Percentiles rank a stretch among this genome's conserved stretches.
phyloP scores from a whole-genome alignment of 2,329 filamentous ascomycete genomes.

The Davidsoniella eucalypti region DNA sequence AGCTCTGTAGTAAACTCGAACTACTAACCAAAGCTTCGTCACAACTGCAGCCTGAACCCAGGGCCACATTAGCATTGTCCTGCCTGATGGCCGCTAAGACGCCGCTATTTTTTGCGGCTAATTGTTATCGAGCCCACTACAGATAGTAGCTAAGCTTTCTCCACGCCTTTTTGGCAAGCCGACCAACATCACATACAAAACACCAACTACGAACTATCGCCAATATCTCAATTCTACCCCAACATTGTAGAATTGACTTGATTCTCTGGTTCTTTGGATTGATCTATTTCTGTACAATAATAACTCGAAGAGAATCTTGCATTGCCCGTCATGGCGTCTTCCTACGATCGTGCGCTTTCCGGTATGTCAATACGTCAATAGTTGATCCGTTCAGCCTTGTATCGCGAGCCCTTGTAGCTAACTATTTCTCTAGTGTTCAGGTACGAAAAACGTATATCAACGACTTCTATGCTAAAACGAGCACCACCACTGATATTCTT shows the following conservation, averaged over 20 bases:
- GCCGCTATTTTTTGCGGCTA: too few species aligned
- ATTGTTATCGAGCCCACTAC: too few species aligned
- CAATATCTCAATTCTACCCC: background rate
- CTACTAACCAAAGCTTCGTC: conserved; percentile 16
- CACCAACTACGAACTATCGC: too few species aligned
- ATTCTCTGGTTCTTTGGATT: too few species aligned
- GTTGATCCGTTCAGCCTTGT: conserved; percentile 17
- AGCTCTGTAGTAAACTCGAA: conserved; percentile 4
- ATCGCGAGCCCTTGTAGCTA: conserved; percentile 21
- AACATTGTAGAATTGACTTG: too few species aligned
- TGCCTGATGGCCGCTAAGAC: background rate
- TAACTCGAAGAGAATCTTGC: conserved; percentile 3
- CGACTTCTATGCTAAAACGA: conserved; percentile 21
- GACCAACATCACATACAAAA: too few species aligned
- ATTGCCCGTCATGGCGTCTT: conserved; percentile 53
- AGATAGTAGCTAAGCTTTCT: too few species aligned
- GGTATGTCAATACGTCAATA: conserved; percentile 42
- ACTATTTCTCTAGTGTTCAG: conserved; percentile 57
- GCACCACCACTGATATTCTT: conserved; percentile 25
- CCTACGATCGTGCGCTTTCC: conserved; percentile 97
- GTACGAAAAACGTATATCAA: conserved; percentile 90
- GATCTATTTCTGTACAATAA: background rate
- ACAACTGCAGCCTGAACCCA: conserved; percentile 18
- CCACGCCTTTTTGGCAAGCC: too few species aligned
- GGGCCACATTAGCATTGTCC: conserved; percentile 12